phyloP scores from a whole-genome alignment of 2,329 filamentous ascomycete species.

The Sordariomycetes sp. region DNA sequence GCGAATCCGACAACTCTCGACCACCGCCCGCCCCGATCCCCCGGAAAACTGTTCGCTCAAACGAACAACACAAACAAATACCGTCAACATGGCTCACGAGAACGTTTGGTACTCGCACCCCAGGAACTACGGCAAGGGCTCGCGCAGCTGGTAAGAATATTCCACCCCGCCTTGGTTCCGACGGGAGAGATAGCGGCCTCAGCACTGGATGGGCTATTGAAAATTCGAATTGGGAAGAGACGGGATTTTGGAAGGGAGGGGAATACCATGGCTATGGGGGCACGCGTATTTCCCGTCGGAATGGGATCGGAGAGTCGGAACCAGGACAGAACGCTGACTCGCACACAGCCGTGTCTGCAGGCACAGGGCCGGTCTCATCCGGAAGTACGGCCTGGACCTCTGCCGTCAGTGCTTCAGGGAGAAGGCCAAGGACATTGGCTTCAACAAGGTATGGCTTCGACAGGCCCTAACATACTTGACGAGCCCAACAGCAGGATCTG shows the following conservation, averaged over 20 bases:
- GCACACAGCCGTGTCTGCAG: conserved; percentile 56
- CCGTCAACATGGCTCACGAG: conserved; percentile 59
- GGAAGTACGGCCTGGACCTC: conserved; percentile 96
- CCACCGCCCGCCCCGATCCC: neutral
- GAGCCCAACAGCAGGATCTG: neutral
- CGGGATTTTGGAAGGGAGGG: neutral
- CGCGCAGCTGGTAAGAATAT: conserved; percentile 71
- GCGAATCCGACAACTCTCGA: neutral
- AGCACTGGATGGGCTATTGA: neutral
- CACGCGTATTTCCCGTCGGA: neutral
- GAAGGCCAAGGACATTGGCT: conserved; percentile 63
- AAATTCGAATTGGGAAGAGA: neutral
- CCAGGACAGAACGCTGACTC: conserved; percentile 16
- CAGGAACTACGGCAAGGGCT: conserved; percentile 93
- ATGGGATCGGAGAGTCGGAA: neutral
- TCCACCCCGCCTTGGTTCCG: neutral
- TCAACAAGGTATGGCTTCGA: conserved; percentile 49
- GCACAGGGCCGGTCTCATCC: conserved; percentile 97
- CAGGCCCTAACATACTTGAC: neutral
- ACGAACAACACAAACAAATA: neutral
- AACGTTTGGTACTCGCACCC: conserved; percentile 99
- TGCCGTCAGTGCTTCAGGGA: conserved; percentile 73
- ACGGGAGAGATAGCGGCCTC: neutral
- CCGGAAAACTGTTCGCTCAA: neutral
- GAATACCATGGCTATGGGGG: neutral